These are phyloP conservation scores for Allium sativum DNA, from an alignment of 106 monocot species.

Conservation along the genomic window DNA sequence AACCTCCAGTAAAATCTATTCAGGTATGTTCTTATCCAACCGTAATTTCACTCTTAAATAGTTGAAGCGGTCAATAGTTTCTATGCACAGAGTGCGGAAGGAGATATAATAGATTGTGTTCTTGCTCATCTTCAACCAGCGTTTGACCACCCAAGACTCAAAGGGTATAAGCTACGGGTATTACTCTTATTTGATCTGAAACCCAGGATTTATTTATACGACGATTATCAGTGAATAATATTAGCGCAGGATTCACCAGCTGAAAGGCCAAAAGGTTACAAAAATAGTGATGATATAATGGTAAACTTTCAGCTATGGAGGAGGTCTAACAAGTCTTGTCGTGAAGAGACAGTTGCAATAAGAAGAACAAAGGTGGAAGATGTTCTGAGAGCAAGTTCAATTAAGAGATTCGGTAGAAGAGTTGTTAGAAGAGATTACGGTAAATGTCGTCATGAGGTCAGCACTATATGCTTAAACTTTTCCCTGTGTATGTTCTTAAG, in stretches of 20 bases:
- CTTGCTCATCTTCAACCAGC: conserved; percentile 81
- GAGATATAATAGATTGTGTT: conserved; percentile 87
- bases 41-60: neutral
- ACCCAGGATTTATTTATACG: too few relatives aligned
- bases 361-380: conserved; percentile 29
- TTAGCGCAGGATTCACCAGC: conserved; percentile 28
- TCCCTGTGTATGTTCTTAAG: too few relatives aligned
- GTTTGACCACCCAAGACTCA: conserved; percentile 75
- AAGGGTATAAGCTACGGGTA: conserved; percentile 63
- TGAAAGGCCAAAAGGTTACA: conserved; percentile 21
- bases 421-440: conserved; percentile 13
- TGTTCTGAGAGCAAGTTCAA: conserved; percentile 32
- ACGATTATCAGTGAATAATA: neutral
- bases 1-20: conserved; percentile 65
- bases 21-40: conserved; percentile 28
- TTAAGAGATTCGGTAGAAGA: conserved; percentile 35
- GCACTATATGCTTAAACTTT: too few relatives aligned
- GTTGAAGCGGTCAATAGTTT: neutral
- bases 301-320: conserved; percentile 26
- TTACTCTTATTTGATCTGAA: too few relatives aligned
- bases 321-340: conserved; percentile 25
- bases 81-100: conserved; percentile 68
- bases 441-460: too few relatives aligned
- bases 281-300: neutral
- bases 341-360: conserved; percentile 32